These are phyloP conservation scores for Carex arenaria DNA, from an alignment of 202 grass and related monocot species.

Conservation along the genomic window DNA sequence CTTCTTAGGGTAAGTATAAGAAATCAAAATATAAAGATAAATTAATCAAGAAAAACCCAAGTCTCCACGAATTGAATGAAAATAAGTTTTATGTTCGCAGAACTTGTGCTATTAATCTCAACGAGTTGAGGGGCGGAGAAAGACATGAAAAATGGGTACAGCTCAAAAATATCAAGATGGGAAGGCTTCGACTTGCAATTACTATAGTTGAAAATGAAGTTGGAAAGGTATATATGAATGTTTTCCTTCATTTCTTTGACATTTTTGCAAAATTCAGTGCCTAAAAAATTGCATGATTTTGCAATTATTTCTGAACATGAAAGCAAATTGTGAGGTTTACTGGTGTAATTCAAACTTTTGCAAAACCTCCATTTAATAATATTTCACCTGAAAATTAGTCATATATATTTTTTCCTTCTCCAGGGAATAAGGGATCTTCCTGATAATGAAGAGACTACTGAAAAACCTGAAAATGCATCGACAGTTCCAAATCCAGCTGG, in stretches of 20 bases:
- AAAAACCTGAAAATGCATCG: constrained; percentile 25
- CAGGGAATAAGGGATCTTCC: constrained; percentile 28
- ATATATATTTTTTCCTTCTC: constrained; percentile 8
- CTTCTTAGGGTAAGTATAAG: constrained; percentile 62
- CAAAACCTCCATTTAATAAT: neutral
- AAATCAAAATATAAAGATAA: neutral
- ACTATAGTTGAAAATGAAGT: constrained; percentile 52
- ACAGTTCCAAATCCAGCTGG: constrained; percentile 19
- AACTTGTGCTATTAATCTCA: constrained; percentile 53
- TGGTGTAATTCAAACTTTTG: neutral
- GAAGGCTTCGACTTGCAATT: constrained; percentile 71
- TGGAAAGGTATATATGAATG: constrained; percentile 24
- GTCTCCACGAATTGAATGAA: neutral
- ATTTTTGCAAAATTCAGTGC: neutral
- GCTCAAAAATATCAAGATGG: constrained; percentile 81
- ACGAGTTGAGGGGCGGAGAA: constrained; percentile 68
- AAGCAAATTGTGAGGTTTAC: neutral
- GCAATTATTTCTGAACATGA: neutral
- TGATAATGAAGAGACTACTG: constrained; percentile 31
- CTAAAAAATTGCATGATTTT: neutral
- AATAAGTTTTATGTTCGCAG: constrained; percentile 28
- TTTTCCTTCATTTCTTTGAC: neutral
- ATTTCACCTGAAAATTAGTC: neutral
- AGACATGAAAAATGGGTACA: constrained; percentile 94
- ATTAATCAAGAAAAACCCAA: neutral